phyloP scores from a whole-genome alignment of 169 alveolate species.

The Fabrea salina region DNA sequence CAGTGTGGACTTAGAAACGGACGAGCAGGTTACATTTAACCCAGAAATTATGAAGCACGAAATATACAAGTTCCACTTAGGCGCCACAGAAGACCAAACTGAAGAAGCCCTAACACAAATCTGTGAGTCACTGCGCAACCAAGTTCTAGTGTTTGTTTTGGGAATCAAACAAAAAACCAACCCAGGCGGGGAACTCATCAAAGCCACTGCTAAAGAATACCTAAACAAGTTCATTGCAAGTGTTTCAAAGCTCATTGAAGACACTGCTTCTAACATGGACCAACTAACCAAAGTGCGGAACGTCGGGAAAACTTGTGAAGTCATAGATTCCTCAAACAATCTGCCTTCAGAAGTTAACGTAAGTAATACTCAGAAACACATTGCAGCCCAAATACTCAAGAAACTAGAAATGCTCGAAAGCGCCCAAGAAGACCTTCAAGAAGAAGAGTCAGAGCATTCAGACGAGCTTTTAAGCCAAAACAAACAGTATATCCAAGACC shows the following conservation, averaged over 20 bases:
- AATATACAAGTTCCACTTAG: conserved; percentile 19
- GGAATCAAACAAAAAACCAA: neutral
- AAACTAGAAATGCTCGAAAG: neutral
- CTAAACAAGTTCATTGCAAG: neutral
- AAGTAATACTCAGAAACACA: neutral
- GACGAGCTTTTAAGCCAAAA: no score
- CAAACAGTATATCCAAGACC: no score
- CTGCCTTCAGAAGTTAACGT: neutral
- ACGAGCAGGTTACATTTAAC: neutral
- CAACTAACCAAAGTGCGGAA: neutral
- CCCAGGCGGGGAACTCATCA: neutral
- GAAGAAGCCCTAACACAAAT: neutral
- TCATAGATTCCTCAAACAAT: neutral
- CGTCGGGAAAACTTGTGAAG: neutral
- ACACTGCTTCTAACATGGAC: neutral
- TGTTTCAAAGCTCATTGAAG: neutral
- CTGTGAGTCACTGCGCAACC: neutral
- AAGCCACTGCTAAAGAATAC: neutral
- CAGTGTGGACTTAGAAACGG: neutral
- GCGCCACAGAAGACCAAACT: neutral
- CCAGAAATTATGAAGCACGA: neutral
- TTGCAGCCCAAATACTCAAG: neutral
- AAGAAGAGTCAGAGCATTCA: no score
- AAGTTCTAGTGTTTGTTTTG: neutral
- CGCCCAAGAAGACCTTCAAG: neutral